Evolutionary conservation across 2,329 filamentous ascomycete species (phyloP).

Genomic region (Beauveria sp.): DNA sequence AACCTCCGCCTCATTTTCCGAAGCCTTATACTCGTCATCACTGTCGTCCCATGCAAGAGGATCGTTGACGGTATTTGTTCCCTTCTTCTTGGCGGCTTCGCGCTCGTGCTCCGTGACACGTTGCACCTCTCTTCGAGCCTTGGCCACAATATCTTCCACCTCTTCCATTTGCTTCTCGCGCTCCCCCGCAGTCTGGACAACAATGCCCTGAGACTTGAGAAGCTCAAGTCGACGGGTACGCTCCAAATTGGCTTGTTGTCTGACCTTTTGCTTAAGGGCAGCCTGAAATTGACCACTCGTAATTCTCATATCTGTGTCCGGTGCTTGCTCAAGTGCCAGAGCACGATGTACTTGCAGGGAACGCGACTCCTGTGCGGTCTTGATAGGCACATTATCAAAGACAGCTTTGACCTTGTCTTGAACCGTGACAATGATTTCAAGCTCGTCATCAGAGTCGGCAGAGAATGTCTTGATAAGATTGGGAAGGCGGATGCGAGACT

Average conservation of each 20-base stretch:
- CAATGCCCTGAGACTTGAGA: conserved; percentile 70
- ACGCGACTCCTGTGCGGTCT: conserved; percentile 53
- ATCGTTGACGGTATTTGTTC: conserved; percentile 38
- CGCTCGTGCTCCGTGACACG: conserved; percentile 65
- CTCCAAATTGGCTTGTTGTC: conserved; percentile 71
- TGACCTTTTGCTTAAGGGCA: conserved; percentile 61
- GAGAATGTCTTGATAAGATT: conserved; percentile 29
- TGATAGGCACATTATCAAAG: conserved; percentile 61
- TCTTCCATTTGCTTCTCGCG: conserved; percentile 73
- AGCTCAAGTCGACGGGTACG: conserved; percentile 69
- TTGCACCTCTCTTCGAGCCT: conserved; percentile 71
- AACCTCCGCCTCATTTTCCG: conserved; percentile 31
- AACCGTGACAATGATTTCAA: conserved; percentile 51
- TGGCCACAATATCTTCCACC: conserved; percentile 82
- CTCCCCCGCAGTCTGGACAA: conserved; percentile 80
- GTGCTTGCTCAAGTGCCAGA: conserved; percentile 65
- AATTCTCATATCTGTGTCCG: conserved; percentile 50
- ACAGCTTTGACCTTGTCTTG: conserved; percentile 51
- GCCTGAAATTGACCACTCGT: conserved; percentile 62
- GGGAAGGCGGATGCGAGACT: conserved; percentile 44
- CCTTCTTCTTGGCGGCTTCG: conserved; percentile 61
- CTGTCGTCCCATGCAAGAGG: conserved; percentile 50
- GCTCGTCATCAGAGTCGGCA: conserved; percentile 48
- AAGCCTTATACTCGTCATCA: conserved; percentile 40
- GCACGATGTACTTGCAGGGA: conserved; percentile 63